These are phyloP conservation scores for button mushroom (Agaricus bisporus) DNA, from an alignment of 768 basidiomycete species.

Conservation along the genomic window DNA sequence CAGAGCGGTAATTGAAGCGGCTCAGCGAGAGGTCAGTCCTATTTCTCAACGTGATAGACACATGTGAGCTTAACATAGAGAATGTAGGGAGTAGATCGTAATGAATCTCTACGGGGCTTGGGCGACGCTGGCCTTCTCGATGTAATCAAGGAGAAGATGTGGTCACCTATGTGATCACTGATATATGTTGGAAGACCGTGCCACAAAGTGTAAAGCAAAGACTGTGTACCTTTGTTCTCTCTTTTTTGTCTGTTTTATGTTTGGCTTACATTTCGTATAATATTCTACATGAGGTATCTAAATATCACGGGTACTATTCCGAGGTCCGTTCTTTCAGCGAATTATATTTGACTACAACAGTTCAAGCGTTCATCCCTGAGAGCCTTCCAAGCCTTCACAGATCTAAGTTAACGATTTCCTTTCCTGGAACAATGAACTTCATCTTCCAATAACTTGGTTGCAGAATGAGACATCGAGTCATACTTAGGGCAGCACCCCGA, in stretches of 20 bases:
- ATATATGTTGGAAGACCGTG: neutral
- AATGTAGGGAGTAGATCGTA: slow-evolving; percentile 47
- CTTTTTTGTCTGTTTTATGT: neutral
- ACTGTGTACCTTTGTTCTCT: neutral
- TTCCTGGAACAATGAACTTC: too few relatives aligned
- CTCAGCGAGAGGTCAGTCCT: slow-evolving; percentile 54
- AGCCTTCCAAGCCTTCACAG: too few relatives aligned
- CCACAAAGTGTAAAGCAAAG: neutral
- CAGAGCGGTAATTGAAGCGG: slow-evolving; percentile 66
- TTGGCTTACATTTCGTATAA: neutral
- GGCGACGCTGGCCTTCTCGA: slow-evolving; percentile 47
- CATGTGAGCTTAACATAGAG: neutral
- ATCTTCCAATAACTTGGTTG: too few relatives aligned
- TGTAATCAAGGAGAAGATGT: slow-evolving; percentile 64
- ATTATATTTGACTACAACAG: too few relatives aligned
- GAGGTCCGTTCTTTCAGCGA: too few relatives aligned
- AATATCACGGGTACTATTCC: too few relatives aligned
- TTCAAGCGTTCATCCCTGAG: too few relatives aligned
- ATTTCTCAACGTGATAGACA: neutral
- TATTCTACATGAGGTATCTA: too few relatives aligned
- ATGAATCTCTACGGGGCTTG: slow-evolving; percentile 46
- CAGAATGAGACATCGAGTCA: too few relatives aligned
- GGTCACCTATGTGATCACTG: slow-evolving; percentile 36
- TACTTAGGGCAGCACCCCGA: too few relatives aligned
- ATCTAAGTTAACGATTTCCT: too few relatives aligned